Conservation (phyloP, 306 rosid genomes). For the Neltuma alba region DNA sequence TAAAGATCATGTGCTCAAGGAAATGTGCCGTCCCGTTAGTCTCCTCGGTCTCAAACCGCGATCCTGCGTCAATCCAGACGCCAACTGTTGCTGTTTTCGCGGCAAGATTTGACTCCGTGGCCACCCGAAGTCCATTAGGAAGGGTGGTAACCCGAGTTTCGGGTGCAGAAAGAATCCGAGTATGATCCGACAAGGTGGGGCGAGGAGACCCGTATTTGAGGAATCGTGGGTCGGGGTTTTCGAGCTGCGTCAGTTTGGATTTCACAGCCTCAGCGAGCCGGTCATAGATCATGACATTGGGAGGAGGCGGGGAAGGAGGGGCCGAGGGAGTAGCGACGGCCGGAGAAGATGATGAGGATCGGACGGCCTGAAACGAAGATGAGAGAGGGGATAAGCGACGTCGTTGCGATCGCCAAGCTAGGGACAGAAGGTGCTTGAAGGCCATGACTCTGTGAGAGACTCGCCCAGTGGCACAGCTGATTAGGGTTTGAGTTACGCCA, state of each 20-base stretch:
- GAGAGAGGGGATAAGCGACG: constrained; percentile 24
- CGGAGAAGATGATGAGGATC: constrained; percentile 54
- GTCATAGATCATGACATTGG: constrained; percentile 87
- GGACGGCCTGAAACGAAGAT: constrained; percentile 36
- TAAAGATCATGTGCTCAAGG: constrained; percentile 94
- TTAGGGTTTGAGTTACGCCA: constrained; percentile 52
- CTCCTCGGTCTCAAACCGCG: constrained; percentile 91
- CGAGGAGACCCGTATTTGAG: constrained; percentile 87
- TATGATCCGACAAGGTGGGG: constrained; percentile 65
- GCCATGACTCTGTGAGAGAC: constrained; percentile 57
- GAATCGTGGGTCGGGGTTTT: constrained; percentile 85
- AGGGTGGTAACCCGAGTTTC: constrained; percentile 90
- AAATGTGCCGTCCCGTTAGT: constrained; percentile 91
- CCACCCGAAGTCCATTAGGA: constrained; percentile 84
- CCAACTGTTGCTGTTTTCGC: constrained; percentile 82
- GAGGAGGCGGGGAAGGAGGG: constrained; percentile 68
- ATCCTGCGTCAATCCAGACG: constrained; percentile 94
- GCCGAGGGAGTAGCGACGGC: constrained; percentile 45
- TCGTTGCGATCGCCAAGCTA: constrained; percentile 61
- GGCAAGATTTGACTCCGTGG: constrained; percentile 78
- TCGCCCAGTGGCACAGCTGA: neutral
- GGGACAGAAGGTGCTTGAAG: constrained; percentile 66
- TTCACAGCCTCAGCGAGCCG: constrained; percentile 82
- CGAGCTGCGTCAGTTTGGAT: constrained; percentile 65
- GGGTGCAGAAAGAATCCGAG: constrained; percentile 77